Conservation (phyloP, 768 basidiomycete species). For the Termitomyces sp. region DNA sequence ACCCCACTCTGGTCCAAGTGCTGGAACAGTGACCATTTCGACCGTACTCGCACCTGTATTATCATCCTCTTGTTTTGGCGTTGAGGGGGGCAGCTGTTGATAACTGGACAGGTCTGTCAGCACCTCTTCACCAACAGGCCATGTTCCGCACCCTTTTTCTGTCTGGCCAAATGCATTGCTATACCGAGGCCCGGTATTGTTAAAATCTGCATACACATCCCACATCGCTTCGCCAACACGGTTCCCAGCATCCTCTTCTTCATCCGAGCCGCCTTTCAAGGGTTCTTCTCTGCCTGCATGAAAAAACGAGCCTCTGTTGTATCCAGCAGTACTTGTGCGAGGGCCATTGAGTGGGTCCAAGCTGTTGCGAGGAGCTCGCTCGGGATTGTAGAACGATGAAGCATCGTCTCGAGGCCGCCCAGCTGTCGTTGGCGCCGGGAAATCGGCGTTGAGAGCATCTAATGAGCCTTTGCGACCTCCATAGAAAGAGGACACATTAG, state of each 20-base stretch:
- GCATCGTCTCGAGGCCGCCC: slow-evolving; percentile 55
- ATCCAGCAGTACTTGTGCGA: slow-evolving; percentile 51
- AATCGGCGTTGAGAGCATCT: slow-evolving; percentile 57
- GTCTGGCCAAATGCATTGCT: slow-evolving; percentile 50
- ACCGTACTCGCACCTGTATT: slow-evolving; percentile 41
- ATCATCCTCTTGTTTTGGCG: slow-evolving; percentile 32
- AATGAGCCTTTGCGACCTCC: slow-evolving; percentile 54
- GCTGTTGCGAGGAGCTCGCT: slow-evolving; percentile 37
- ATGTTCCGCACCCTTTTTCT: slow-evolving; percentile 37
- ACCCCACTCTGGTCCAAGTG: slow-evolving; percentile 87
- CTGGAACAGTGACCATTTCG: slow-evolving; percentile 90
- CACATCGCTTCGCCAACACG: slow-evolving; percentile 42
- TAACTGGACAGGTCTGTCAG: slow-evolving; percentile 28
- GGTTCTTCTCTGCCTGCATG: slow-evolving; percentile 69
- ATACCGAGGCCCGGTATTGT: slow-evolving; percentile 78
- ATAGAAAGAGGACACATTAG: slow-evolving; percentile 77
- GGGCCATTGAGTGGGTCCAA: slow-evolving; percentile 41
- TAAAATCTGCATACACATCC: slow-evolving; percentile 89
- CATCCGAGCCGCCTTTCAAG: slow-evolving; percentile 71
- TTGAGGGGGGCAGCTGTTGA: slow-evolving; percentile 34
- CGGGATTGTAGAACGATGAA: slow-evolving; percentile 62
- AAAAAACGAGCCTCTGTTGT: slow-evolving; percentile 67
- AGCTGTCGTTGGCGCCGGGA: slow-evolving; percentile 28
- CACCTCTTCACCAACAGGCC: background rate
- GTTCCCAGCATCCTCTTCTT: slow-evolving; percentile 43